These are phyloP conservation scores for Combretum micranthum DNA, from an alignment of 345 rosid genomes.

Conservation along the genomic window DNA sequence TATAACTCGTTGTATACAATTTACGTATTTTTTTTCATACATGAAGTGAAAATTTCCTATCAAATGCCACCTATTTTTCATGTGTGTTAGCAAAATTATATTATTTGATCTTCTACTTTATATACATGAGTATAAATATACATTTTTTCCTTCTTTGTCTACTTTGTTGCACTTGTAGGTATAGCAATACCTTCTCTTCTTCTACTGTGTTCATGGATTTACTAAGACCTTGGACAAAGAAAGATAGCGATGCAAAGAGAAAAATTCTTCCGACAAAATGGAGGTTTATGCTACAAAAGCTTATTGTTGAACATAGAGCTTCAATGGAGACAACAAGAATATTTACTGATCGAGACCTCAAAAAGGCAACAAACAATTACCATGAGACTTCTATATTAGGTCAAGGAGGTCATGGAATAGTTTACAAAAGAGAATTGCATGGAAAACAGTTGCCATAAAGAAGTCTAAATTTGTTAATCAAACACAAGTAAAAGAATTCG, in stretches of 20 bases:
- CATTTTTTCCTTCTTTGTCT: too few species aligned
- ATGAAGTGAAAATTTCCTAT: too few species aligned
- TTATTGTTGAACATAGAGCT: constrained; percentile 3
- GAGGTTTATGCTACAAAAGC: constrained; percentile 27
- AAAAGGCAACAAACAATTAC: constrained; percentile 33
- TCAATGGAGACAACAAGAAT: constrained; percentile 15
- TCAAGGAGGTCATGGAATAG: constrained; percentile 31
- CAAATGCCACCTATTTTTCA: too few species aligned
- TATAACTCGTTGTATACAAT: too few species aligned
- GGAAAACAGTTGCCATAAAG: constrained; percentile 31
- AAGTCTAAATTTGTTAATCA: constrained; percentile 28
- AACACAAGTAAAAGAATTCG: constrained; percentile 31
- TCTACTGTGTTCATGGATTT: too few species aligned
- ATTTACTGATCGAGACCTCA: constrained; percentile 24
- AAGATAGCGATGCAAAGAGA: constrained; percentile 7
- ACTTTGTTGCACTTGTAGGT: too few species aligned
- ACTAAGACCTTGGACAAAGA: background rate
- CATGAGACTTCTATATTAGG: constrained; percentile 26
- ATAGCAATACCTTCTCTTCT: too few species aligned
- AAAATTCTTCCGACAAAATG: constrained; percentile 20
- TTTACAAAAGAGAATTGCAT: constrained; percentile 33
- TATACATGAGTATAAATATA: too few species aligned
- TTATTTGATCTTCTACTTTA: too few species aligned
- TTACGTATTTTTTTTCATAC: too few species aligned
- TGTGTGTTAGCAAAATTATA: too few species aligned